Evolutionary conservation across 805 yeast species (phyloP), one percentile per base, ranked within the genome.

Genomic region (Spathaspora passalidarum): DNA sequence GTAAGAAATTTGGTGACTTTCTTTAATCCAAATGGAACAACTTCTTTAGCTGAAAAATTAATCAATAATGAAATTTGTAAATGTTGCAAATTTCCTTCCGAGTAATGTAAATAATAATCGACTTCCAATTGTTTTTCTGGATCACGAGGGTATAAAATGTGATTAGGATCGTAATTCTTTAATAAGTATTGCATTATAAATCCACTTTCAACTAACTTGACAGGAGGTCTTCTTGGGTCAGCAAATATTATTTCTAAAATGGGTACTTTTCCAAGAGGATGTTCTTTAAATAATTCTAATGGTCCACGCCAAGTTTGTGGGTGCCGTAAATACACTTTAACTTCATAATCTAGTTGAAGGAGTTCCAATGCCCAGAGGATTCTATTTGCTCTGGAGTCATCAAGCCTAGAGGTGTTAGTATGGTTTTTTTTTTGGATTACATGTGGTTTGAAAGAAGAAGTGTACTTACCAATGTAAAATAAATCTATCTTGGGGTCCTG

Each of bases 251-350:
- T 55, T 50, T 78, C 84, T 38, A 86, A 50, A 1, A 83, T 60
- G 1, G 92, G 92, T 0, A 81, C 66, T 55, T 80, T 81, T 0
- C 89, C 90, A 18, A 79, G 61, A 8, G 86, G 84, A 55, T 81
- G 86, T 9, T 82, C 64, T 34, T 75, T 66, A 48, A 69, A 69
- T 34, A 83, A 60, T 32, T 68, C 80, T 2, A 66, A 65, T 6
- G 79, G 80, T 1, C 68, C 71, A 36, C 78, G 63, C 62, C 71
- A 70, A 16, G 71, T 67, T 7, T 66, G 62, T 2, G 70, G 66
- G 49, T 77, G 68, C 42, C 90, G 72, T 46, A 74, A 62, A 60
- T 79, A 82, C 2, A 75, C 56, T 50, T 79, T 75, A 16, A 82
- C 62, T 11, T 76, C 78, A 55, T 81, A 85, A 20, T 77, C 78